Evolutionary conservation across 2,329 filamentous ascomycete species (phyloP).

Genomic region (Atkinsonella hypoxylon): DNA sequence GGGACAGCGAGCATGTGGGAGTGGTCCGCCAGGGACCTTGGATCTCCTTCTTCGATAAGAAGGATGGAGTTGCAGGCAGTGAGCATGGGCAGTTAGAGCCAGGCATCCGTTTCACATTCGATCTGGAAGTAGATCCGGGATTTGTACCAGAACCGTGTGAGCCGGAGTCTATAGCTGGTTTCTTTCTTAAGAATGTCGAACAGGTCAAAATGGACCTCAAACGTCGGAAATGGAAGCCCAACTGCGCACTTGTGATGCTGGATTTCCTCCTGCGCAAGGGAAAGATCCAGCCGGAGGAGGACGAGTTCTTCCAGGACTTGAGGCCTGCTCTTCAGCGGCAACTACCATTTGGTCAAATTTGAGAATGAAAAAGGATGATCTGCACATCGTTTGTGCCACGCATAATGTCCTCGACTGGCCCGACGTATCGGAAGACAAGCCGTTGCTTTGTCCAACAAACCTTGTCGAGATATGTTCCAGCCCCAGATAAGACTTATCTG

Average conservation of each 20-base stretch:
- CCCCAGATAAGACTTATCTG: too few relatives aligned
- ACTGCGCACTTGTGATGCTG: conserved; percentile 27
- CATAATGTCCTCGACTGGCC: not conserved
- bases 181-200: conserved; percentile 16
- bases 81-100: conserved; percentile 24
- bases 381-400: not conserved
- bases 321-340: conserved; percentile 12
- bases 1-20: conserved; percentile 12
- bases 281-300: conserved; percentile 14
- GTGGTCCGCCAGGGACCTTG: conserved; percentile 11
- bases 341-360: conserved; percentile 14
- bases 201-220: conserved; percentile 19
- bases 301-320: conserved; percentile 13
- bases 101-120: conserved; percentile 25
- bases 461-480: not conserved
- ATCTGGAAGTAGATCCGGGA: conserved; percentile 18
- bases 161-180: conserved; percentile 18
- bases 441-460: not conserved
- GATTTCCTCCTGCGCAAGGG: conserved; percentile 23
- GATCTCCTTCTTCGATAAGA: conserved; percentile 25
- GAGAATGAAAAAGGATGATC: not conserved
- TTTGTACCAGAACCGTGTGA: conserved; percentile 13
- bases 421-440: conserved; percentile 1
- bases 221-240: conserved; percentile 23
- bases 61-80: conserved; percentile 17